Conservation (phyloP, 2,329 filamentous ascomycete genomes). For the Stachybotrys elegans region DNA sequence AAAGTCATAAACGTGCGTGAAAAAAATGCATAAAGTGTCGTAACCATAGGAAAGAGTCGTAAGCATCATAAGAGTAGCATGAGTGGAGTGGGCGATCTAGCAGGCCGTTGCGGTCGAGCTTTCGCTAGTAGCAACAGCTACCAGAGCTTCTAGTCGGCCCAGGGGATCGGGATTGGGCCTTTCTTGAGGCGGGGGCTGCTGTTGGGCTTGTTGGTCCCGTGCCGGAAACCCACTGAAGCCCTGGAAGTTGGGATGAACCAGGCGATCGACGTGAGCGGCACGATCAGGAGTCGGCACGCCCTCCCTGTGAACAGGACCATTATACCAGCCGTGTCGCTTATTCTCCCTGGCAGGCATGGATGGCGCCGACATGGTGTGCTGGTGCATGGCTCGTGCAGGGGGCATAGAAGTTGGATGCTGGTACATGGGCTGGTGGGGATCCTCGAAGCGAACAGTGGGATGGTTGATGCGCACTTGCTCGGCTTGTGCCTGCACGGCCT, state of each 20-base stretch:
- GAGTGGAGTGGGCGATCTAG: conserved; percentile 11
- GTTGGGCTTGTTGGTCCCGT: conserved; percentile 18
- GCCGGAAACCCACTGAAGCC: conserved; percentile 47
- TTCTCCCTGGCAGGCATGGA: conserved; percentile 50
- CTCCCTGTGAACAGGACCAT: conserved; percentile 46
- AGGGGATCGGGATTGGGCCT: conserved; percentile 27
- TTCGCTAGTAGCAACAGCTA: conserved; percentile 40
- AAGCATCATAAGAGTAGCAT: not conserved
- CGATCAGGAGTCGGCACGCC: no score
- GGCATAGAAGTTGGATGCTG: conserved; percentile 23
- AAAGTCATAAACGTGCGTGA: not conserved
- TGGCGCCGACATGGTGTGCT: conserved; percentile 57
- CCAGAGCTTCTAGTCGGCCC: conserved; percentile 34
- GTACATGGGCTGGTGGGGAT: conserved; percentile 33
- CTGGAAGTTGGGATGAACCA: conserved; percentile 52
- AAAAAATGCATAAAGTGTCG: not conserved
- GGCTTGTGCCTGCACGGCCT: conserved; percentile 49
- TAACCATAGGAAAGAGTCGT: not conserved
- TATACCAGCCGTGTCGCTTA: conserved; percentile 71
- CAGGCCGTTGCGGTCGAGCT: conserved; percentile 37
- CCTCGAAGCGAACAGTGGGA: conserved; percentile 51
- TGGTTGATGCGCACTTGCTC: conserved; percentile 43
- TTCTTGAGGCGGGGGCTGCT: conserved; percentile 22
- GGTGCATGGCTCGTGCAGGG: conserved; percentile 34
- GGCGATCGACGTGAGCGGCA: conserved; percentile 50